Base-by-base conservation (phyloP, 2,329 filamentous ascomycete species). In the Teratosphaeria destructans region DNA sequence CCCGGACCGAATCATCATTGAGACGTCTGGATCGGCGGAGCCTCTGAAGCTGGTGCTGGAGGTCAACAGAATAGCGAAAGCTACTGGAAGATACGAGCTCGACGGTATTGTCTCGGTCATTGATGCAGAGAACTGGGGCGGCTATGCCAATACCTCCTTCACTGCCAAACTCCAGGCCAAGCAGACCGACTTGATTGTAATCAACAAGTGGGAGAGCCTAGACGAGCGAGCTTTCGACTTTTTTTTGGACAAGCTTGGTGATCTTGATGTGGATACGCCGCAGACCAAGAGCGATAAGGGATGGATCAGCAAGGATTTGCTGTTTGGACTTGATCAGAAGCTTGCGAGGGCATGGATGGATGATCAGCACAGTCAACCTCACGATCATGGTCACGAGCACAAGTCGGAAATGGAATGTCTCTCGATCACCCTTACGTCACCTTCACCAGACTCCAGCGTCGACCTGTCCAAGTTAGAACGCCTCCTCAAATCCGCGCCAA, bases 51-150 rank as follows among this genome's bases (percentile, higher is more conserved):
- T 96, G 54, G 91, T 91, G 8, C 88, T 96, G 79, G 92, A 96
- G 74, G 85, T 96, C 12, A 95, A 95, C 70, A 82, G 90, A 1
- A 76, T 95, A 14, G 82, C 84, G 19, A 79, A 84, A n/a, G 85
- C 89, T 62, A 86, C 85, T 0, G 83, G 82, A 0, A 74, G 77
- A 32, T 96, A 91, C 68, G 80, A 84, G 5, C 82, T 96, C 1
- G 92, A 96, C 69, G 92, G 92, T 11, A 90, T 96, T 57, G 84
- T 96, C 63, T 90, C 85, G 67, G 91, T 96, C 26, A 86, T 96
- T 60, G 92, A 96, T 70, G 91, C 95, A 11, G 92, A 96, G 81
- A 96, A 96, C 71, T 96, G 91, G 91, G 78, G 85, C 68, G 92
- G 92, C 0, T 96, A 96, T 70, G 90, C 94, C 67, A 91, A 95